A percentile compares a stretch with the other conserved stretches of the same genome.
These are phyloP conservation scores for Tardiomyces digboiensis DNA, from an alignment of 1,139 yeast species.

Conservation along the genomic window DNA sequence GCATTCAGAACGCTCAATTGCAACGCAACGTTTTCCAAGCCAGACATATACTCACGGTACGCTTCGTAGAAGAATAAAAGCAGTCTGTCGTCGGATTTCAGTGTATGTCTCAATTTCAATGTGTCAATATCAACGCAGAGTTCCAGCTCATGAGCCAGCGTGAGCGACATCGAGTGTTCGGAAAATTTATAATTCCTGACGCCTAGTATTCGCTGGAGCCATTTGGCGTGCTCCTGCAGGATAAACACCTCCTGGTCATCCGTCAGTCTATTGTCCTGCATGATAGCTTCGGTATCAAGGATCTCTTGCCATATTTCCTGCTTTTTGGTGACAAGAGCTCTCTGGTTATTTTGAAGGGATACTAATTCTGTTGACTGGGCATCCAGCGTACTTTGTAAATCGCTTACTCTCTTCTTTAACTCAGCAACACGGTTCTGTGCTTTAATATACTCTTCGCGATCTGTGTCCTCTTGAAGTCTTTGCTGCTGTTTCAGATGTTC, in stretches of 20 bases:
- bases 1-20: not conserved
- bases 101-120: not conserved
- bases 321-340: not conserved
- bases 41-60: not conserved
- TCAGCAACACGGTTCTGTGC: not conserved
- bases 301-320: not conserved
- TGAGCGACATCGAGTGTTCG: not conserved
- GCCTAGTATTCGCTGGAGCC: not conserved
- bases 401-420: not conserved
- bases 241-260: not conserved
- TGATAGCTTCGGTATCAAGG: not conserved
- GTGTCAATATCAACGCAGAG: not conserved
- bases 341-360: not conserved
- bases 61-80: not conserved
- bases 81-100: not conserved
- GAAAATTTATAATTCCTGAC: not conserved
- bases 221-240: not conserved
- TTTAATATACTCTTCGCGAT: not conserved
- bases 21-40: not conserved
- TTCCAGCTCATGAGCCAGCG: not conserved
- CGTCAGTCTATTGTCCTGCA: not conserved
- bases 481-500: not conserved
- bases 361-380: not conserved
- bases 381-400: not conserved
- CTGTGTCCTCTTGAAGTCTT: not conserved